Base-by-base conservation (phyloP, 2,329 filamentous ascomycete genomes). In the Ascocoryne sarcoides region DNA sequence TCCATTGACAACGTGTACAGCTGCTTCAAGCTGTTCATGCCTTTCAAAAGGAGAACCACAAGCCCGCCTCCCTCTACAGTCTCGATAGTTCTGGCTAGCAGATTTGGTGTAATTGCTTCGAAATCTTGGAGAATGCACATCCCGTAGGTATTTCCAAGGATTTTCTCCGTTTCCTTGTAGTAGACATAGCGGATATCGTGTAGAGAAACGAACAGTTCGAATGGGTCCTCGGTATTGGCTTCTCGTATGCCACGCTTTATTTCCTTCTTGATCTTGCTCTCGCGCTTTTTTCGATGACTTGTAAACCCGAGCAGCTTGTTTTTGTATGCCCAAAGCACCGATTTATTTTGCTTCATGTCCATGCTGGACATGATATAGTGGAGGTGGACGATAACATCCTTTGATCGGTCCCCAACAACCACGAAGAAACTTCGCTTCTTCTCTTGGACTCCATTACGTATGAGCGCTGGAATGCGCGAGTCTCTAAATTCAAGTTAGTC, bases 91-190 rank as follows among this genome's bases (percentile, higher is more conserved):
- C 90, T 78, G 16, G 92, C 92, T 21, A 98, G 75, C 50, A 95
- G 73, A 60, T 98, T 98, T n/a, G 92, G 92, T 8, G 92, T 98
- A 52, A 98, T 76, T 30, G 89, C 92, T 65, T 98, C 92, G 56
- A 98, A 98, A 60, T 98, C 92, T 63, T 98, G 92, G 53, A 98
- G 67, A 50, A 98, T 94, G 62, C 88, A 95, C 86, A 95, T 95
- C 60, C 90, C 90, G 60, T 92, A 98, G 32, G 92, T 98, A 63
- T 96, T 94, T 61, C 92, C 92, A 42, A 96, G 66, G 59, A 98
- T 95, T 71, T 95, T 96, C 58, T 98, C 92, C 19, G 92, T 96
- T 68, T 98, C 92, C 67, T 98, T 98, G 71, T 98, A 98, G 73
- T 95, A 98, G 43, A 92, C 87, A 75, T 98, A 98, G 63, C 92